Conservation (phyloP, 2,329 filamentous ascomycete species). For the Pestalotiopsis sp. region DNA sequence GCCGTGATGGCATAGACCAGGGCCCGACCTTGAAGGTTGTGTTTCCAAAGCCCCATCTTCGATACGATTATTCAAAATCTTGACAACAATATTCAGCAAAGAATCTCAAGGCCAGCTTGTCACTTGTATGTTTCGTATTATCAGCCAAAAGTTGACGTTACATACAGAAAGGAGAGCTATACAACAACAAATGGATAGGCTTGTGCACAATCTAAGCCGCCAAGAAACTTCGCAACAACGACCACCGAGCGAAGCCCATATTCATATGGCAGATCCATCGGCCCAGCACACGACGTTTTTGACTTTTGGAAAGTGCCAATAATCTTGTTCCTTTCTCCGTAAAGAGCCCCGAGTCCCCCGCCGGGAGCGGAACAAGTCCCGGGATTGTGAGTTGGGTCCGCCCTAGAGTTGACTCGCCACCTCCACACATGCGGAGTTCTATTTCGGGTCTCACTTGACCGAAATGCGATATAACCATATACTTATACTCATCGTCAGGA, state of each 20-base stretch:
- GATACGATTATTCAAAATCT: neutral
- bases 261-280: neutral
- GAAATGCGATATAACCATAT: neutral
- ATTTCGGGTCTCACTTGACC: neutral
- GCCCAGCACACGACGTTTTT: neutral
- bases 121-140: neutral
- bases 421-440: neutral
- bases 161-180: neutral
- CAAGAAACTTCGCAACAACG: neutral
- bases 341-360: neutral
- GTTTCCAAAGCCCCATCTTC: conserved; percentile 19
- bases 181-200: neutral
- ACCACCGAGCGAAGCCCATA: neutral
- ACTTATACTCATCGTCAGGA: neutral
- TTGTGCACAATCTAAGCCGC: neutral
- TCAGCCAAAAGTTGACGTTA: neutral
- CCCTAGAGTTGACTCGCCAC: neutral
- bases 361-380: neutral
- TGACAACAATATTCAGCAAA: neutral
- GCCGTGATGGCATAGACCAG: conserved; percentile 28
- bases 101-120: neutral
- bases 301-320: neutral
- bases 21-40: conserved; percentile 19
- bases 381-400: neutral
- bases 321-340: neutral